Evolutionary conservation across 2,329 filamentous ascomycete genomes (phyloP).

Genomic region (Aureobasidium sp.): DNA sequence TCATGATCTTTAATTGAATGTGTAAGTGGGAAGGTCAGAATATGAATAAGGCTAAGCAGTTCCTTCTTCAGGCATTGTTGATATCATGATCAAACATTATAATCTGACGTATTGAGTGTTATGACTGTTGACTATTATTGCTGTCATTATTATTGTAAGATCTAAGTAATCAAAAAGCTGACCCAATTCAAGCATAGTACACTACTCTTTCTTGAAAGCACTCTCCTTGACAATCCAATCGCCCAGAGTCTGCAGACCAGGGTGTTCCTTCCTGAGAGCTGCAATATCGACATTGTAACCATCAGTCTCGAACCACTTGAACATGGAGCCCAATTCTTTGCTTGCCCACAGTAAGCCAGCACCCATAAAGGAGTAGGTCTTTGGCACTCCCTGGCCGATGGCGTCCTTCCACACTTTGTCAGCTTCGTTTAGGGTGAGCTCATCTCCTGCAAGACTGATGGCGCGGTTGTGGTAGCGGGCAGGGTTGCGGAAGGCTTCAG

Average conservation of each 20-base stretch:
- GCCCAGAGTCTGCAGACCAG: slow-evolving; percentile 20
- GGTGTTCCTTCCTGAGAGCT: slow-evolving; percentile 37
- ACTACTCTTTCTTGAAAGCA: slow-evolving; percentile 12
- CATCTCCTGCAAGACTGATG: slow-evolving; percentile 47
- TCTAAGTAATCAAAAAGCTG: background rate
- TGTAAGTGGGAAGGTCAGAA: background rate
- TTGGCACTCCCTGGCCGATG: slow-evolving; percentile 39
- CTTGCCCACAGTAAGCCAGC: slow-evolving; percentile 36
- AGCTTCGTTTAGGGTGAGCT: slow-evolving; percentile 43
- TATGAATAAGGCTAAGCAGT: too few relatives aligned
- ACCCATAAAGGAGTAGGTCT: slow-evolving; percentile 37
- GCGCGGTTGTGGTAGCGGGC: slow-evolving; percentile 39
- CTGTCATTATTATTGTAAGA: too few relatives aligned
- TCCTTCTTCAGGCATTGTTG: too few relatives aligned
- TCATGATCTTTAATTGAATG: background rate
- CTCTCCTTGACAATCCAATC: slow-evolving; percentile 19
- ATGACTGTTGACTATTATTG: too few relatives aligned
- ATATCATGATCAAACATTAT: too few relatives aligned
- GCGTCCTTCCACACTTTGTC: slow-evolving; percentile 40
- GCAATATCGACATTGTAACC: slow-evolving; percentile 43
- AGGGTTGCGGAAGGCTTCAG: slow-evolving; percentile 42
- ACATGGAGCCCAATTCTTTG: slow-evolving; percentile 28
- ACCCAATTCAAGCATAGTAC: background rate
- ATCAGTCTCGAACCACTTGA: slow-evolving; percentile 43
- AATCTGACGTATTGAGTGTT: too few relatives aligned